Conservation (phyloP, 441 rosid species). For the Euphorbia celastroides region DNA sequence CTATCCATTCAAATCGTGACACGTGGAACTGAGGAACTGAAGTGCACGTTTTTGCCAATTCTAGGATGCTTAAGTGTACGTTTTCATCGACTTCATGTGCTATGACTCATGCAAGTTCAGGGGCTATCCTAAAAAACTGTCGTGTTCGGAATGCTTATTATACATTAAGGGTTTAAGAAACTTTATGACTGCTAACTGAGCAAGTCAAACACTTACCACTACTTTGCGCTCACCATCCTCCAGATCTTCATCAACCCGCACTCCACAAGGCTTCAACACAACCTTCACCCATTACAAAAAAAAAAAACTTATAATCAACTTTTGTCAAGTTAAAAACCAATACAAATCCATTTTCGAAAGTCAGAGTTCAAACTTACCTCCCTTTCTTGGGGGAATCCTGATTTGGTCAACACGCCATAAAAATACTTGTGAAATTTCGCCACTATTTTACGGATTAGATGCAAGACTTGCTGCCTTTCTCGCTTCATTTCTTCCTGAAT, state of each 20-base stretch:
- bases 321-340: not conserved
- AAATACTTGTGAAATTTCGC: conserved; percentile 3
- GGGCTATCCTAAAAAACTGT: too few species aligned
- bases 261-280: conserved; percentile 2
- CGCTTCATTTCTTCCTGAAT: not conserved
- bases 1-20: too few species aligned
- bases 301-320: not conserved
- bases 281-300: not conserved
- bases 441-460: not conserved
- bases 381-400: not conserved
- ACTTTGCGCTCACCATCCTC: not conserved
- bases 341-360: not conserved
- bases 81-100: too few species aligned
- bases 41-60: too few species aligned
- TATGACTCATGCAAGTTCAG: too few species aligned
- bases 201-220: not conserved
- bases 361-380: not conserved
- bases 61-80: too few species aligned
- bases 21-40: too few species aligned
- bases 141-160: too few species aligned
- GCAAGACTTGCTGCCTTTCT: conserved; percentile 2
- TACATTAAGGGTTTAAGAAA: not conserved
- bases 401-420: not conserved
- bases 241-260: conserved; percentile 8
- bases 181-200: not conserved